Evolutionary conservation across 2,329 filamentous ascomycete genomes (phyloP), one percentile per base, ranked within the genome.

Genomic region (Allantophomopsis cytisporea): DNA sequence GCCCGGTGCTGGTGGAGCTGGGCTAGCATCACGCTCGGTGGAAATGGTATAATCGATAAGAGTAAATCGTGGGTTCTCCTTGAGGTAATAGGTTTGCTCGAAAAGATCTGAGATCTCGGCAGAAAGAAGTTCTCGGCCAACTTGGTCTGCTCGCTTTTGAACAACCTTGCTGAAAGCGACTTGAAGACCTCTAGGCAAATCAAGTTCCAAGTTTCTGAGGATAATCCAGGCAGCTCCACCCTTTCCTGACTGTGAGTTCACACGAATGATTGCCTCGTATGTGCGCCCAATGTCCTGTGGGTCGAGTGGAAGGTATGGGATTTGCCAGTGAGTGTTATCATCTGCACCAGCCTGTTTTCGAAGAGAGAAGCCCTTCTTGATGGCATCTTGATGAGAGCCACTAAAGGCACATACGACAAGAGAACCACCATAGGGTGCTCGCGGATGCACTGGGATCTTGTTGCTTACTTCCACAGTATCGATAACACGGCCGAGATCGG

Each of bases 191-290:
- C 91, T 84, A 13, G 91, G 91, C 38, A 96, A 75, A 59, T 96
- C 91, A 53, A 96, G 81, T 54, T 91, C 76, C 45, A 96, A 76
- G 54, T 86, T 81, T 50, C 83, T 80, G 56, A 88, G 79, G 56
- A 96, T 88, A 56, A 96, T 83, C 84, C 85, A 96, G 38, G 89
- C 88, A 43, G 85, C 80, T 51, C 91, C 91, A 45, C 89, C 89
- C 66, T 98, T 96, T 48, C 89, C 89, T 51, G 78, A 85, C 60
- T 96, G 89, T 14, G 85, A 94, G 68, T 96, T 98, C 72, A 96
- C 89, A 43, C 89, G 83, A 57, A 96, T 96, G 56, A 96, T 83
- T 43, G 89, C 89, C 63, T 96, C 88, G 72, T 96, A 96, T n/a
- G 80, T 95, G 42, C 89, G 79, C 38, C 89, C 89, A 47, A 96